A percentile compares a stretch with the other conserved stretches of the same genome.
Conservation (phyloP, 306 rosid genomes). For the Psophocarpus tetragonolobus region DNA sequence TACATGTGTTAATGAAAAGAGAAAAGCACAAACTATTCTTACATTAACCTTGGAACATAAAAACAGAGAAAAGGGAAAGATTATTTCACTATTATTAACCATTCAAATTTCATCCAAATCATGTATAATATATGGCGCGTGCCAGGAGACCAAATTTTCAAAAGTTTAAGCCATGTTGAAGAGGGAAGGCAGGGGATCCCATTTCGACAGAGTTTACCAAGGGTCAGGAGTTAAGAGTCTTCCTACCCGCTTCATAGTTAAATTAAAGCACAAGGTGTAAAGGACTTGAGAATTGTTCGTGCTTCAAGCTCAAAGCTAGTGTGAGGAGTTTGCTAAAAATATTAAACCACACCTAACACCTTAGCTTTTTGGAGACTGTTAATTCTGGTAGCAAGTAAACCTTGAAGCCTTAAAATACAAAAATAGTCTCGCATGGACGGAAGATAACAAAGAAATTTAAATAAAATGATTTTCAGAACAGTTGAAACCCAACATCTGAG, state of each 20-base stretch:
- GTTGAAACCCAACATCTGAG: conserved; percentile 7
- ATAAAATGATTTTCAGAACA: neutral
- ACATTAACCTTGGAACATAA: conserved; percentile 11
- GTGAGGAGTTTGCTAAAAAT: neutral
- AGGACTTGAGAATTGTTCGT: neutral
- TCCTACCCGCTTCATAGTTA: neutral
- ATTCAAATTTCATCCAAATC: conserved; percentile 17
- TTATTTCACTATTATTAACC: too few species aligned
- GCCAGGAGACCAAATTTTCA: neutral
- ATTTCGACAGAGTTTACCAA: neutral
- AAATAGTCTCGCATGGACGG: neutral
- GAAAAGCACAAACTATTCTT: conserved; percentile 19
- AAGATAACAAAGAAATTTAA: neutral
- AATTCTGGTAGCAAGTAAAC: neutral
- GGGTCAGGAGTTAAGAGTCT: neutral
- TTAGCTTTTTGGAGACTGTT: neutral
- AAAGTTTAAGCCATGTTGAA: neutral
- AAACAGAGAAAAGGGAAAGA: neutral
- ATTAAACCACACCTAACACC: conserved; percentile 4
- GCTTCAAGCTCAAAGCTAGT: conserved; percentile 10
- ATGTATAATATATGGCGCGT: neutral
- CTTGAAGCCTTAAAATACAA: neutral
- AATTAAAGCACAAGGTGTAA: neutral
- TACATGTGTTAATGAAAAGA: conserved; percentile 4
- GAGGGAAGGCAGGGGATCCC: neutral